Evolutionary conservation across 2,329 filamentous ascomycete species (phyloP).

Genomic region (Phaeomoniella chlamydospora): DNA sequence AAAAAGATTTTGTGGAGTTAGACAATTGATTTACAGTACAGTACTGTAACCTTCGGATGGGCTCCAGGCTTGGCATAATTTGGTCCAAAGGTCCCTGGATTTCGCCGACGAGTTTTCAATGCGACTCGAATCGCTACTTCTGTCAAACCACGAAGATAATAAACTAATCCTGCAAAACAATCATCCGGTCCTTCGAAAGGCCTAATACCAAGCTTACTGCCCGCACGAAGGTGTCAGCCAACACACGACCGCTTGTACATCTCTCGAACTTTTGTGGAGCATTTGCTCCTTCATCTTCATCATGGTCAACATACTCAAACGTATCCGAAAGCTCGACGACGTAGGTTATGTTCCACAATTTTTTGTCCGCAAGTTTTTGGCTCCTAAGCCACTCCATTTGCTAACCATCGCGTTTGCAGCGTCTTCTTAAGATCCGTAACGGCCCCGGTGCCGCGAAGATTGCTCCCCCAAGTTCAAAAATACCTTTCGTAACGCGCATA

Average conservation of each 20-base stretch:
- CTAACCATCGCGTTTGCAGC: constrained; percentile 8
- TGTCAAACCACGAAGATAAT: too few species aligned
- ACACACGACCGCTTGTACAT: too few species aligned
- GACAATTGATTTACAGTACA: too few species aligned
- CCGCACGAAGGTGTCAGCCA: too few species aligned
- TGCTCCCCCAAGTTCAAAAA: constrained; percentile 39
- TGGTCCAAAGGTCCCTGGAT: background rate
- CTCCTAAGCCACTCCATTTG: constrained; percentile 6
- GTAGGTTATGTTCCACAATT: constrained; percentile 34
- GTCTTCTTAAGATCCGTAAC: constrained; percentile 62
- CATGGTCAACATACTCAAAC: constrained; percentile 39
- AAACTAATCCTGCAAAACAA: too few species aligned
- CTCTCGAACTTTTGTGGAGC: background rate
- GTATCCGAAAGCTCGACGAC: constrained; percentile 59
- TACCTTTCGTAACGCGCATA: constrained; percentile 24
- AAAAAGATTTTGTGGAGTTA: too few species aligned
- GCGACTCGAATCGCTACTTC: too few species aligned
- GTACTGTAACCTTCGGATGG: constrained; percentile 31
- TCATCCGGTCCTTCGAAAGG: too few species aligned
- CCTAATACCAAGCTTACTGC: too few species aligned
- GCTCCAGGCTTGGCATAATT: background rate
- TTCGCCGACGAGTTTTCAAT: background rate
- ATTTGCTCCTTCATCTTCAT: constrained; percentile 7
- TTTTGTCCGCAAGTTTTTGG: constrained; percentile 1
- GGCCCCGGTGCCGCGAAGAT: constrained; percentile 68